phyloP scores from a whole-genome alignment of 169 alveolate genomes.

The Eimeria sp. region DNA sequence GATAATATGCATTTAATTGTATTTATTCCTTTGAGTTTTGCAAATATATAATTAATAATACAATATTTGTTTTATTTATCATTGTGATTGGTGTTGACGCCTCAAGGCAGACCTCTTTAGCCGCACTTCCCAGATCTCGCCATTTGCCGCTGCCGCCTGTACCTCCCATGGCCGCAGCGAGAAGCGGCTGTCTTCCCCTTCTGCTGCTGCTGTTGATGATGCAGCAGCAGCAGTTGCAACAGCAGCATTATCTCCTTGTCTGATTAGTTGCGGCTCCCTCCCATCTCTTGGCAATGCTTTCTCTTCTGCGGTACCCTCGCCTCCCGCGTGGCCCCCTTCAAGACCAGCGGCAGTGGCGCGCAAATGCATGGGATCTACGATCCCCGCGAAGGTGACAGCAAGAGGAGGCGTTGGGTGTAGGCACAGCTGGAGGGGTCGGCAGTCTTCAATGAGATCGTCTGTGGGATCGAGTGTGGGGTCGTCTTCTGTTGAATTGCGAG shows the following conservation, averaged over 20 bases:
- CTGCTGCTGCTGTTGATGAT: background rate
- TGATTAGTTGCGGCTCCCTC: background rate
- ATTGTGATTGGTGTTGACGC: background rate
- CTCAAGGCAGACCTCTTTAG: background rate
- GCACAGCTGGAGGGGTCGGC: background rate
- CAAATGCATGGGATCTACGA: background rate
- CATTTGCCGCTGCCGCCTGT: background rate
- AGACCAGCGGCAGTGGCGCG: background rate
- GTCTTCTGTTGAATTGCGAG: background rate
- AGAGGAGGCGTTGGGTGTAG: background rate
- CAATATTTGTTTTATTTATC: too few species aligned
- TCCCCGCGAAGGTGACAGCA: background rate
- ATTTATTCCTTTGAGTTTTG: too few species aligned
- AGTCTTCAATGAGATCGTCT: background rate
- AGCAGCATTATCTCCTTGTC: background rate
- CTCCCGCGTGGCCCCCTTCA: background rate
- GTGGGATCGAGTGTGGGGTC: background rate
- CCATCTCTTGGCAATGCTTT: background rate
- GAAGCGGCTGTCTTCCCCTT: background rate
- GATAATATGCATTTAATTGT: too few species aligned
- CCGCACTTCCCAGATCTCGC: slow-evolving; percentile 6
- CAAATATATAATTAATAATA: too few species aligned
- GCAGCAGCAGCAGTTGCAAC: background rate
- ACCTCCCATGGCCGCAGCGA: background rate
- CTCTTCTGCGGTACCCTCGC: background rate